Evolutionary conservation across 371 early-diverging fungal genomes (phyloP).

Genomic region (Polyrhizophydium stewartii): DNA sequence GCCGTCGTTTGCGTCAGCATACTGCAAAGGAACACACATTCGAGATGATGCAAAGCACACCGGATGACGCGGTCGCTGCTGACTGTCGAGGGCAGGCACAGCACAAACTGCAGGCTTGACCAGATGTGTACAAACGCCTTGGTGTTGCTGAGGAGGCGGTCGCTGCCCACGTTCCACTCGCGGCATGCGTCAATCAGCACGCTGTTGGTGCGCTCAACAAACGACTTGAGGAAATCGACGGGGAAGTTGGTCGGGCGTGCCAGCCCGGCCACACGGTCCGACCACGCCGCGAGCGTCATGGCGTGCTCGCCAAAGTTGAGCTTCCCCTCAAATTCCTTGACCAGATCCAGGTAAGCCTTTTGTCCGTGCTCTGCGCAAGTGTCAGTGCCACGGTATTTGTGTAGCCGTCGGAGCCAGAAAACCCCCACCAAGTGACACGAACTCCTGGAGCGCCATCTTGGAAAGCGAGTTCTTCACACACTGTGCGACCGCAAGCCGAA

Average conservation of each 20-base stretch:
- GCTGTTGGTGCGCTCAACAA: constrained; percentile 12
- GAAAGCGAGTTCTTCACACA: neutral
- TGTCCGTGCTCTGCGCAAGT: neutral
- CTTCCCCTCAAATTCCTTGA: neutral
- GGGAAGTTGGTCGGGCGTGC: neutral
- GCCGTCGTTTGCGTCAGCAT: neutral
- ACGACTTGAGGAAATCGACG: constrained; percentile 10
- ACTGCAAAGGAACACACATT: neutral
- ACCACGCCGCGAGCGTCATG: neutral
- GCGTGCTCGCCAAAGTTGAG: neutral
- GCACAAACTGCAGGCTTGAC: constrained; percentile 37
- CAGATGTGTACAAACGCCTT: constrained; percentile 30
- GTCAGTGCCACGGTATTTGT: too few relatives aligned
- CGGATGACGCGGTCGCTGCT: constrained; percentile 8
- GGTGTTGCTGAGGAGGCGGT: constrained; percentile 15
- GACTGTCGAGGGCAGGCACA: constrained; percentile 18
- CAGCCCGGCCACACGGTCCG: neutral
- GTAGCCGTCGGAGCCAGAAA: too few relatives aligned
- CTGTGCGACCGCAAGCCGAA: too few relatives aligned
- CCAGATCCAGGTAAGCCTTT: neutral
- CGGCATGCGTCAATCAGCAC: constrained; percentile 15
- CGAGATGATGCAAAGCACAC: neutral
- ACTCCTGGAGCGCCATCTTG: constrained; percentile 1
- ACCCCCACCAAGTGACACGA: too few relatives aligned
- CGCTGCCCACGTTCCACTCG: constrained; percentile 14